Evolutionary conservation across 345 rosid species (phyloP), one percentile per base, ranked within the genome.

Genomic region (Pistacia vera): DNA sequence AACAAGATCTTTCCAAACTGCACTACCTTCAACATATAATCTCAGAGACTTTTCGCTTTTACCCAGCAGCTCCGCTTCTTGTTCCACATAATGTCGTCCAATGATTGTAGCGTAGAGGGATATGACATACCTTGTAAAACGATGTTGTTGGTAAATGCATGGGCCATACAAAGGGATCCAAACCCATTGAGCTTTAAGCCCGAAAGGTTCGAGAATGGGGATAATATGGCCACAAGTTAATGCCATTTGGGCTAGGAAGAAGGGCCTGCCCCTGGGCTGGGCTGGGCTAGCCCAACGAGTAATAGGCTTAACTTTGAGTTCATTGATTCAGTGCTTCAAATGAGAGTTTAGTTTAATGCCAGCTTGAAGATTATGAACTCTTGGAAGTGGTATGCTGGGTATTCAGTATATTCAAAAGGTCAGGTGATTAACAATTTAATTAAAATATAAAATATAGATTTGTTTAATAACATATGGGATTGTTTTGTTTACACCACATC

Each of bases 241-340:
- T 88, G 71, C 78, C 89, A 8, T 88, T 88, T 33, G 91, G 90
- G 71, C 38, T 83, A 33, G 90, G 91, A 64, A 80, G 90, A 57
- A 54, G 91, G 76, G 80, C 88, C 13, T 90, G 90, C 63, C 91
- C 89, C 6, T 91, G 89, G n/a, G 73, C 75, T 91, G 89, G n/a
- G 73, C 75, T 0, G 77, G 60, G 51, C 64, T 90, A 35, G 90
- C 84, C 11, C 83, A 82, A 8, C 78, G 87, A 0, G 66, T 85
- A 48, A 63, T 90, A 11, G 76, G 71, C 35, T 71, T 78, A 60
- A 70, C 84, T 54, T 70, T 90, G 70, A 88, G 85, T 1, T 70
- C 78, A 20, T 58, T 90, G 75, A 80, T 88, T 51, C 93, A 90
- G 14, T 82, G 90, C 63, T 86, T 88, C 5, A 87, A 90, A 16